phyloP scores from a whole-genome alignment of 1,284 basidiomycete genomes.

The Schizophyllum commune region DNA sequence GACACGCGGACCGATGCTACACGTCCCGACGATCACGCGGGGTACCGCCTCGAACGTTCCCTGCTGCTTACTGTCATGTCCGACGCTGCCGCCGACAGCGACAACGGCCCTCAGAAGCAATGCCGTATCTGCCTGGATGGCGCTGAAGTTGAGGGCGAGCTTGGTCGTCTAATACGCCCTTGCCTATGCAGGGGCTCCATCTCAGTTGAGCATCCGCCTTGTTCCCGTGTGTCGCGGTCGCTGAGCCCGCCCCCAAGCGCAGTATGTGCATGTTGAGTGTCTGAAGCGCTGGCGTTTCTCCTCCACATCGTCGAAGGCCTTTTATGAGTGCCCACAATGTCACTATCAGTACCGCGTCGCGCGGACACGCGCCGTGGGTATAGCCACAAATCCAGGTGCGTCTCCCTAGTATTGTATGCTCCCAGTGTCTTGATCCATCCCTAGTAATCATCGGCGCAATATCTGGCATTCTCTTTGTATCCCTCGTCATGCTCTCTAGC shows the following conservation, averaged over 20 bases:
- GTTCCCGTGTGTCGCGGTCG: slow-evolving; percentile 4
- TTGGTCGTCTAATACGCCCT: slow-evolving; percentile 67
- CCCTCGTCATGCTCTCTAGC: slow-evolving; percentile 62
- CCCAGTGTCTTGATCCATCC: not conserved
- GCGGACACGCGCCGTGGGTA: slow-evolving; percentile 49
- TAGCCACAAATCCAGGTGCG: slow-evolving; percentile 68
- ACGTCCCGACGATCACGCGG: not conserved
- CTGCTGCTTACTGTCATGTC: not conserved
- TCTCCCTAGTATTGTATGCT: slow-evolving; percentile 7
- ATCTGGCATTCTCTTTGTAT: slow-evolving; percentile 57
- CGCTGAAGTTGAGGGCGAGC: slow-evolving; percentile 41
- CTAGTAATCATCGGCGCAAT: slow-evolving; percentile 59
- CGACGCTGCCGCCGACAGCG: slow-evolving; percentile 4
- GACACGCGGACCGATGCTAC: not conserved
- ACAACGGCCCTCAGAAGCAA: slow-evolving; percentile 34
- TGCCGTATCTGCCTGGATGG: slow-evolving; percentile 74
- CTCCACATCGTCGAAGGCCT: slow-evolving; percentile 49
- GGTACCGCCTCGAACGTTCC: not conserved
- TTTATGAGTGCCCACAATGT: slow-evolving; percentile 72
- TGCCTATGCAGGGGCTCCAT: slow-evolving; percentile 77
- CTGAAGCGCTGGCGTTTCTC: slow-evolving; percentile 64
- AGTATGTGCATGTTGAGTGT: slow-evolving; percentile 74
- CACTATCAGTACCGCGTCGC: slow-evolving; percentile 48
- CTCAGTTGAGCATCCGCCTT: slow-evolving; percentile 40
- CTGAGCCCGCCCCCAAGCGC: slow-evolving; percentile 1